Evolutionary conservation across 768 basidiomycete species (phyloP).

Genomic region (Trametes maxima): DNA sequence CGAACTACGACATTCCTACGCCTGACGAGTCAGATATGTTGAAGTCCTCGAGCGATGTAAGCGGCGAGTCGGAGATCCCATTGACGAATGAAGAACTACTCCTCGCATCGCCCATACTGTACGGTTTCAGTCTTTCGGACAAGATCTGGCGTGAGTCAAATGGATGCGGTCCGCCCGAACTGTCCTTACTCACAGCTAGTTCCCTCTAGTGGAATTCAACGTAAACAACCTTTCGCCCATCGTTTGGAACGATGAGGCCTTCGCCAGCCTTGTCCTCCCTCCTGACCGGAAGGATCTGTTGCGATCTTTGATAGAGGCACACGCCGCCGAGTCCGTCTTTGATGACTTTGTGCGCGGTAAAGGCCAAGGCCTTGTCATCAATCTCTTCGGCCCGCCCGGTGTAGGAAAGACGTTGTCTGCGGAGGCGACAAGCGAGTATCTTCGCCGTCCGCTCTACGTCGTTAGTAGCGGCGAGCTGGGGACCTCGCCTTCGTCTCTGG

Average conservation of each 20-base stretch:
- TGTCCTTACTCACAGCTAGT: not conserved
- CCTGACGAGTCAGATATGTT: too few relatives aligned
- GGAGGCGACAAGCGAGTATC: conserved; percentile 29
- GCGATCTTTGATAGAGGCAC: conserved; percentile 33
- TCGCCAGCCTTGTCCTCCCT: conserved; percentile 33
- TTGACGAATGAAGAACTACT: conserved; percentile 51
- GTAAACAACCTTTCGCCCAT: conserved; percentile 55
- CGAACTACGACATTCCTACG: too few relatives aligned
- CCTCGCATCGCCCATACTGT: conserved; percentile 54
- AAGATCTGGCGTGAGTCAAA: conserved; percentile 58
- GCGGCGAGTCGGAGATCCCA: not conserved
- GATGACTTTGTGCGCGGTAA: conserved; percentile 39
- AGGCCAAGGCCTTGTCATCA: conserved; percentile 37
- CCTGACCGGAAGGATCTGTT: conserved; percentile 30
- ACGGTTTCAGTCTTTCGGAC: conserved; percentile 61
- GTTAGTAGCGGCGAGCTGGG: conserved; percentile 38
- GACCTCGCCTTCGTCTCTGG: conserved; percentile 30
- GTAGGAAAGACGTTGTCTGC: conserved; percentile 34
- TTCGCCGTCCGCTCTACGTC: conserved; percentile 28
- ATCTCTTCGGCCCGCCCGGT: conserved; percentile 33
- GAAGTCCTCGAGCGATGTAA: too few relatives aligned
- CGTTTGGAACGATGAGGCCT: conserved; percentile 36
- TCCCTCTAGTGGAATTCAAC: conserved; percentile 55
- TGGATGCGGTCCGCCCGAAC: not conserved
- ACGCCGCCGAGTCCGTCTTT: conserved; percentile 26